Evolutionary conservation across 805 yeast species (phyloP).

Genomic region (Myxozyma monticola): DNA sequence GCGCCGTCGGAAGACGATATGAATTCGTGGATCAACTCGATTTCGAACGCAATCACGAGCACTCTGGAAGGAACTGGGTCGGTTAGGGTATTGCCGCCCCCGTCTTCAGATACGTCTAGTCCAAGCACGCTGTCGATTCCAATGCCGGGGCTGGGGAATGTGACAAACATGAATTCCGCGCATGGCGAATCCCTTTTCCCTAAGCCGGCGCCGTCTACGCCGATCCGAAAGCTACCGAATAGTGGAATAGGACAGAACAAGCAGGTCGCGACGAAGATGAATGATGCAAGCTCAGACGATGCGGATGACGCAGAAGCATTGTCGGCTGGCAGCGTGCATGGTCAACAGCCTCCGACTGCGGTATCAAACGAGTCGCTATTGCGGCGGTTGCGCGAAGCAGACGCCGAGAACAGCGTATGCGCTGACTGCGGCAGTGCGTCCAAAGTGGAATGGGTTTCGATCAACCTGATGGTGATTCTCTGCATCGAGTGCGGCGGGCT

Average conservation of each 20-base stretch:
- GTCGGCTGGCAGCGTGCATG: background rate
- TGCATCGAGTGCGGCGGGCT: slow-evolving; percentile 86
- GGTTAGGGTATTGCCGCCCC: background rate
- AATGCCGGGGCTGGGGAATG: background rate
- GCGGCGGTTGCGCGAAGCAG: slow-evolving; percentile 27
- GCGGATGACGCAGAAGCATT: background rate
- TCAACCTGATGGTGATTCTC: slow-evolving; percentile 66
- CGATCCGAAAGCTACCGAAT: no score
- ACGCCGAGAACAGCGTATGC: slow-evolving; percentile 62
- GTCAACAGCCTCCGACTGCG: no score
- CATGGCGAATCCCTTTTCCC: slow-evolving; percentile 3
- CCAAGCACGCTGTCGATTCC: background rate
- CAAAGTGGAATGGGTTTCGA: slow-evolving; percentile 83
- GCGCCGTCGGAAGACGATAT: slow-evolving; percentile 69
- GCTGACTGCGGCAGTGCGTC: slow-evolving; percentile 73
- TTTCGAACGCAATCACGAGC: slow-evolving; percentile 53
- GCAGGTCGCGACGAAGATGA: background rate
- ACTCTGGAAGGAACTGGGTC: slow-evolving; percentile 44
- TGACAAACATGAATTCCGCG: background rate
- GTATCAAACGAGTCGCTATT: slow-evolving; percentile 9
- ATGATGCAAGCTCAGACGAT: background rate
- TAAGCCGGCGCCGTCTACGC: slow-evolving; percentile 6
- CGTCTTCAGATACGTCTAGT: background rate
- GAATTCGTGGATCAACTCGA: slow-evolving; percentile 64
- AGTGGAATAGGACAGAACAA: no score